Conservation (phyloP, 345 rosid genomes). For the Eucalyptus regnans region DNA sequence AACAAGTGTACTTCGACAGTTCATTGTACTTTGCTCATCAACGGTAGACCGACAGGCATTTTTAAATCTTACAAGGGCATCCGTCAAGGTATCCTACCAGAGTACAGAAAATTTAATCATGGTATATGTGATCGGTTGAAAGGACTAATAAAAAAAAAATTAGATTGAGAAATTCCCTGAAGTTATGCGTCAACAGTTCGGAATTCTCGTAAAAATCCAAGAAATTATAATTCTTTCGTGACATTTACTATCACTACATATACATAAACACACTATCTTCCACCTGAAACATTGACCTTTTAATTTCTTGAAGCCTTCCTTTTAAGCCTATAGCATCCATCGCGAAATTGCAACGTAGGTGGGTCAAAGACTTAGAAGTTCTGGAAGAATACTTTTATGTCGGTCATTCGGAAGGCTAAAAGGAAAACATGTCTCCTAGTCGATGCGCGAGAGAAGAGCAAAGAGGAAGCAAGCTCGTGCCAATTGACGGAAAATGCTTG, state of each 20-base stretch:
- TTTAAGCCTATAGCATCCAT: background rate
- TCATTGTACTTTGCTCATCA: background rate
- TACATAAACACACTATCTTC: background rate
- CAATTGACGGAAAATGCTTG: background rate
- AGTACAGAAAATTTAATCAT: background rate
- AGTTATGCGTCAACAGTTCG: background rate
- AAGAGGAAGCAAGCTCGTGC: background rate
- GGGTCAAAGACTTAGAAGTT: background rate
- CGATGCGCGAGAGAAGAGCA: background rate
- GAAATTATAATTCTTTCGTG: background rate
- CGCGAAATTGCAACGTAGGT: background rate
- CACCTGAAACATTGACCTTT: background rate
- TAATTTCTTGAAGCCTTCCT: background rate
- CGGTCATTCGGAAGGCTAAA: background rate
- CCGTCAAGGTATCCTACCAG: background rate
- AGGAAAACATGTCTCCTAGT: background rate
- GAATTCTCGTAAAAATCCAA: background rate
- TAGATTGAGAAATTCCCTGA: background rate
- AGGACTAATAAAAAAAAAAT: background rate
- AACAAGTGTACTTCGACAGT: background rate
- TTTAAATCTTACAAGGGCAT: background rate
- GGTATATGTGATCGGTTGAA: background rate
- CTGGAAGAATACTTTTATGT: background rate
- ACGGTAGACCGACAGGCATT: background rate
- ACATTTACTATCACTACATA: background rate